Evolutionary conservation across 1,284 basidiomycete species (phyloP), one percentile per base, ranked within the genome.

Genomic region (Trametes hirsuta): DNA sequence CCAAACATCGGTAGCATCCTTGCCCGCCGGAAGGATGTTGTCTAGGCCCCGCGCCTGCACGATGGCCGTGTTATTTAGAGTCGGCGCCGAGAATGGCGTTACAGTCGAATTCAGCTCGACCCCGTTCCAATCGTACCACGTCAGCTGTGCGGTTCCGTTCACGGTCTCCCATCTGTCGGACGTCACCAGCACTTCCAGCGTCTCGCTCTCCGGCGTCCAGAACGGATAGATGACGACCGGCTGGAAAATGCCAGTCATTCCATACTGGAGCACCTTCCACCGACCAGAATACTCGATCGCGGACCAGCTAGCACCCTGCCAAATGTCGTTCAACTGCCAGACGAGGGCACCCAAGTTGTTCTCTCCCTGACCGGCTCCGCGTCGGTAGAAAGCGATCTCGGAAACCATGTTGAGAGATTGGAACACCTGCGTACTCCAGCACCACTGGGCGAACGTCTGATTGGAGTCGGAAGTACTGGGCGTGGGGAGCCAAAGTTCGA

Each of bases 251-350:
- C 70, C 72, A 6, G 79, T 73, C 62, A 84, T 70, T 4, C 75
- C 80, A 65, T 88, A 86, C 58, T 86, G 78, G 55, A 84, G 72
- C 3, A 84, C 81, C 71, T 88, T 87, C 86, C 85, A 87, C 36
- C 85, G 70, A 1, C 85, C 85, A 2, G 81, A 84, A 65, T 84
- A 85, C 67, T 88, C 85, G 66, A 87, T 78, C 37, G 78, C 76
- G 6, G 83, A 79, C 85, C 85, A 87, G 65, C 79, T 83, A 25
- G 81, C 78, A 24, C 82, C 85, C 68, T 87, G 84, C 85, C 86
- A 88, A 48, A 88, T 84, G 69, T 87, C 86, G 66, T 88, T 88
- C 54, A 87, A 75, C 70, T 87, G 85, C 85, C 85, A 87, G 11
- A 86, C 82, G 37, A 85, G 74, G 24, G 81, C 77, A 6, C 85